A percentile compares a stretch with the other conserved stretches of the same genome.
Conservation (phyloP, 1,284 basidiomycete species). For the Cutaneotrichosporon sp. region DNA sequence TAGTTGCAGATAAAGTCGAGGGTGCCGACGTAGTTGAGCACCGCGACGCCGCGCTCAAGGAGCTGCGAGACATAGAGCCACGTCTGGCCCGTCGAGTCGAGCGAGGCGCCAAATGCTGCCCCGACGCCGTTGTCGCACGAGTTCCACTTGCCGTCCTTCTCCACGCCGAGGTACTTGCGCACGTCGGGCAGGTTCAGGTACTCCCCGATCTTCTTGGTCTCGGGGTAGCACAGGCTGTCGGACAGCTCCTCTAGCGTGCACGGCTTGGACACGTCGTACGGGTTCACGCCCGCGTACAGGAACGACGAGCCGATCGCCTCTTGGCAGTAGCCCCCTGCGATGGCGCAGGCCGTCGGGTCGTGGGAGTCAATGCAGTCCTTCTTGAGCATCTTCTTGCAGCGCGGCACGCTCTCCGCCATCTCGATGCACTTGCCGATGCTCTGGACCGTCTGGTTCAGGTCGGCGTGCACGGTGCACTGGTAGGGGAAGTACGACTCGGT, state of each 20-base stretch:
- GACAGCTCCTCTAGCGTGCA: conserved; percentile 58
- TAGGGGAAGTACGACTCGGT: conserved; percentile 48
- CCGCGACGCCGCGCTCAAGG: conserved; percentile 69
- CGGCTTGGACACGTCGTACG: conserved; percentile 65
- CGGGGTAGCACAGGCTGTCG: conserved; percentile 54
- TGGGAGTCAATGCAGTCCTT: conserved; percentile 44
- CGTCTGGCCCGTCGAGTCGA: conserved; percentile 48
- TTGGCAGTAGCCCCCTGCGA: conserved; percentile 60
- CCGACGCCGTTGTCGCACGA: conserved; percentile 58
- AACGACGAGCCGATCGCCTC: conserved; percentile 49
- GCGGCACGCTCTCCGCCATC: conserved; percentile 50
- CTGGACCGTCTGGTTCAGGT: conserved; percentile 43
- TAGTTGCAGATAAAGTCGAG: conserved; percentile 71
- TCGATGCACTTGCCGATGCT: conserved; percentile 43
- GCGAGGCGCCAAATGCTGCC: conserved; percentile 32
- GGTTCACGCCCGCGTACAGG: conserved; percentile 47
- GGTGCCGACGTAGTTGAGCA: conserved; percentile 63
- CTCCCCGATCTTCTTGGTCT: conserved; percentile 48
- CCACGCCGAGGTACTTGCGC: conserved; percentile 64
- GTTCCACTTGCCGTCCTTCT: conserved; percentile 58
- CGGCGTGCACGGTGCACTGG: conserved; percentile 48
- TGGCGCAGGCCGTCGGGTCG: conserved; percentile 63
- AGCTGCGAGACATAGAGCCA: conserved; percentile 66
- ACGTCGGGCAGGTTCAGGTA: conserved; percentile 64
- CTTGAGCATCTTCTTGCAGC: conserved; percentile 41